phyloP scores from a whole-genome alignment of 2,329 filamentous ascomycete species.

The Mycocentrospora acerina region DNA sequence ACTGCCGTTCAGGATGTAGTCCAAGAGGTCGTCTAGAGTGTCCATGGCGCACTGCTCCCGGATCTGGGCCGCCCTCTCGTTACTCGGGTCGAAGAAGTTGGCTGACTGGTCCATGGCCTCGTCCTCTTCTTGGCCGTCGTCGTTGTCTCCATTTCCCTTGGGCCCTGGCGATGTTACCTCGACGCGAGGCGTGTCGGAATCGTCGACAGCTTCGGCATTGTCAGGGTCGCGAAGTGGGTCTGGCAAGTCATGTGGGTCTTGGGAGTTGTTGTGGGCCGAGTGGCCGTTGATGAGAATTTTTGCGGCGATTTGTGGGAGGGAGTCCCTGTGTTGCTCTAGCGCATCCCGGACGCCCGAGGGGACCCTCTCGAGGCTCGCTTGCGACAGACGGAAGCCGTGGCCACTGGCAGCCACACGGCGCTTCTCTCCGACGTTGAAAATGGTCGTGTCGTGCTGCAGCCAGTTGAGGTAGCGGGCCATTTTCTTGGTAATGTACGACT shows the following conservation, averaged over 20 bases:
- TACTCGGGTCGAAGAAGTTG: slow-evolving; percentile 89
- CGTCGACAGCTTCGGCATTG: slow-evolving; percentile 30
- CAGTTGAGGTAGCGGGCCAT: slow-evolving; percentile 92
- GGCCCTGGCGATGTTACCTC: slow-evolving; percentile 40
- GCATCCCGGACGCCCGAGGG: slow-evolving; percentile 26
- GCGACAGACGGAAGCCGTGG: slow-evolving; percentile 43
- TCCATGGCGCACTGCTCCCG: slow-evolving; percentile 91
- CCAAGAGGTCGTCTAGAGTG: slow-evolving; percentile 86
- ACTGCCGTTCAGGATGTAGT: slow-evolving; percentile 79
- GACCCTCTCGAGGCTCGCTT: slow-evolving; percentile 30
- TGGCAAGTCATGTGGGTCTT: slow-evolving; percentile 36
- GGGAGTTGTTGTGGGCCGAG: slow-evolving; percentile 39
- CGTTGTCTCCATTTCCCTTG: slow-evolving; percentile 16
- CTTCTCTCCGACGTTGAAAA: slow-evolving; percentile 96
- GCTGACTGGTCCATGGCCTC: slow-evolving; percentile 82
- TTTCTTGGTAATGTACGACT: slow-evolving; percentile 99
- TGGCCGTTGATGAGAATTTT: slow-evolving; percentile 63
- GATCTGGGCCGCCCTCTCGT: slow-evolving; percentile 76
- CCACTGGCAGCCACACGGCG: slow-evolving; percentile 75
- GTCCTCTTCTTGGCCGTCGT: slow-evolving; percentile 23
- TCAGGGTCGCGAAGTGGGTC: slow-evolving; percentile 25
- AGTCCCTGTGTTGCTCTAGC: slow-evolving; percentile 28
- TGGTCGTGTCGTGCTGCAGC: slow-evolving; percentile 92
- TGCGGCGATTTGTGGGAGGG: slow-evolving; percentile 47
- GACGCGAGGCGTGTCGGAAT: slow-evolving; percentile 25